Conservation (phyloP, 345 rosid species). For the Cochlearia excelsa region DNA sequence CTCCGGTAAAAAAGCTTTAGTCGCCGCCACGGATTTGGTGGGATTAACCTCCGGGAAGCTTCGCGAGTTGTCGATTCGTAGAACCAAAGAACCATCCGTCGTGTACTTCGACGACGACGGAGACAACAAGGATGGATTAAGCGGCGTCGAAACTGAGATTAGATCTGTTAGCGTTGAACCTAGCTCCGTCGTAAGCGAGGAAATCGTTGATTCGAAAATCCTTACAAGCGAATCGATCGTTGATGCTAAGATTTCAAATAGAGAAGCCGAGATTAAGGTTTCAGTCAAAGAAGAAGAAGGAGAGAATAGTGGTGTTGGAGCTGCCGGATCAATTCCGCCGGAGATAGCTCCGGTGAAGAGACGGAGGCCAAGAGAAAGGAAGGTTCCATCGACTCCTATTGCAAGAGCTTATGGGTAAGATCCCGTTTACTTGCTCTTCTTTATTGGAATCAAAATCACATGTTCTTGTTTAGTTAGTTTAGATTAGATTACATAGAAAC, state of each 20-base stretch:
- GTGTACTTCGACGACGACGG: slow-evolving; percentile 41
- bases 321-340: slow-evolving; percentile 22
- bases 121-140: slow-evolving; percentile 5
- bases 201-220: slow-evolving; percentile 26
- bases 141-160: slow-evolving; percentile 12
- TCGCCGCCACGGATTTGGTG: slow-evolving; percentile 73
- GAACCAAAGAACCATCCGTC: slow-evolving; percentile 61
- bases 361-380: slow-evolving; percentile 80
- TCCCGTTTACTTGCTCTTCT: no score
- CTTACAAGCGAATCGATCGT: slow-evolving; percentile 8
- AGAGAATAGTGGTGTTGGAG: slow-evolving; percentile 20
- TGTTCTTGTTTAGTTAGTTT: not conserved
- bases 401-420: slow-evolving; percentile 84
- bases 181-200: slow-evolving; percentile 14
- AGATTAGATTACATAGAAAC: slow-evolving; percentile 10
- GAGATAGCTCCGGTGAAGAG: slow-evolving; percentile 44
- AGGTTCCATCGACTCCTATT: slow-evolving; percentile 88
- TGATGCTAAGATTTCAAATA: slow-evolving; percentile 20
- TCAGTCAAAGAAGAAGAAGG: slow-evolving; percentile 21
- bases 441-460: no score
- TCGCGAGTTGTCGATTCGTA: slow-evolving; percentile 47
- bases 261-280: slow-evolving; percentile 29
- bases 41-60: slow-evolving; percentile 75
- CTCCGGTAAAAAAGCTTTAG: slow-evolving; percentile 56
- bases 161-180: slow-evolving; percentile 22